Conservation (phyloP, 768 basidiomycete species). For the Boletus fagicola region DNA sequence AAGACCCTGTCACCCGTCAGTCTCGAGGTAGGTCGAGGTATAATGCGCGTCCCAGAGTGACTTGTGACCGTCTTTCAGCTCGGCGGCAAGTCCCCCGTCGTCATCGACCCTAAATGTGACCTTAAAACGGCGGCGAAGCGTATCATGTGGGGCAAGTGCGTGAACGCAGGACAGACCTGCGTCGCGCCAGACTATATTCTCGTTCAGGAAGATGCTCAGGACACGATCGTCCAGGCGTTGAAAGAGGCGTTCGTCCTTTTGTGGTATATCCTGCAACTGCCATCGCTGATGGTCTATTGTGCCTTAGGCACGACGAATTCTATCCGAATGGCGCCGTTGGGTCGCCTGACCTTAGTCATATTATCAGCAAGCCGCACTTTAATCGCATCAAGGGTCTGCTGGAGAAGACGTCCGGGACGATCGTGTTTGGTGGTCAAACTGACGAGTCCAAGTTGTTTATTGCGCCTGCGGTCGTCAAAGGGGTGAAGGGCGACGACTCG, state of each 20-base stretch:
- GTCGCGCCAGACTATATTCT: constrained; percentile 58
- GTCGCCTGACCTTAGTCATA: constrained; percentile 47
- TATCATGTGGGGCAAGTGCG: constrained; percentile 78
- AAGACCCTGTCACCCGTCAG: constrained; percentile 71
- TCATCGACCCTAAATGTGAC: constrained; percentile 70
- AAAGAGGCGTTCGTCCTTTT: constrained; percentile 39
- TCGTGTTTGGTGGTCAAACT: constrained; percentile 63
- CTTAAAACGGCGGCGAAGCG: constrained; percentile 63
- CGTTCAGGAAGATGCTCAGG: constrained; percentile 42
- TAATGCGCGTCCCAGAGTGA: background rate
- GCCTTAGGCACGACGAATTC: constrained; percentile 25
- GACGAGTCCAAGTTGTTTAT: constrained; percentile 61
- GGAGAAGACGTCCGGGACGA: constrained; percentile 61
- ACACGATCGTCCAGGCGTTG: constrained; percentile 39
- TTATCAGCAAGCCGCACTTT: constrained; percentile 55
- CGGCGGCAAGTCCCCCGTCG: constrained; percentile 72
- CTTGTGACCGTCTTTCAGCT: constrained; percentile 37
- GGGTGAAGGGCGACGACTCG: constrained; percentile 61
- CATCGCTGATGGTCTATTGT: background rate
- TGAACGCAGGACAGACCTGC: constrained; percentile 80
- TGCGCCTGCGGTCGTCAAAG: constrained; percentile 68
- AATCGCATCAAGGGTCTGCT: constrained; percentile 59
- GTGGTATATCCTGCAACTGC: background rate
- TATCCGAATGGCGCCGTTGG: constrained; percentile 44
- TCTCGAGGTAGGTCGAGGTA: constrained; percentile 42